Percentiles rank a stretch among this genome's conserved stretches.
Conservation (phyloP, 2,329 filamentous ascomycete genomes). For the Arthrobotrys entomopaga region DNA sequence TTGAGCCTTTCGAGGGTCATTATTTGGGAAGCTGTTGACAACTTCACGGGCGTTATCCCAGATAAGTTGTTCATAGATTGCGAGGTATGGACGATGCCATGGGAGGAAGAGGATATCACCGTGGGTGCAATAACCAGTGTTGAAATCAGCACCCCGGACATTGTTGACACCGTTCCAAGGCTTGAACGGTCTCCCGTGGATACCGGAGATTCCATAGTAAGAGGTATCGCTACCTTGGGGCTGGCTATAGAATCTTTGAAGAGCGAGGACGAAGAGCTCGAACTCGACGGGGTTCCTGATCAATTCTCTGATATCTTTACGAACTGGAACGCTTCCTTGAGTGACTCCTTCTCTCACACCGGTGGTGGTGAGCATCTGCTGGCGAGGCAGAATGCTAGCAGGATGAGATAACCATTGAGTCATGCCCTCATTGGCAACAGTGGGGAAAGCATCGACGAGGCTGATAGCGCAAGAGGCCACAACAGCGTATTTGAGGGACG, state of each 20-base stretch:
- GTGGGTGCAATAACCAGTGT: constrained; percentile 37
- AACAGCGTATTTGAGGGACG: constrained; percentile 38
- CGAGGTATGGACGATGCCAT: constrained; percentile 85
- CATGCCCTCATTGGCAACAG: constrained; percentile 3
- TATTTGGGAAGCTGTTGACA: constrained; percentile 63
- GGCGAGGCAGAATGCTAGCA: constrained; percentile 7
- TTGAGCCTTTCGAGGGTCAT: constrained; percentile 62
- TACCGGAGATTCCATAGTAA: constrained; percentile 84
- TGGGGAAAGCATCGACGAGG: constrained; percentile 16
- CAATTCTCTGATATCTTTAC: constrained; percentile 39
- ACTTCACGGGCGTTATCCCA: constrained; percentile 62
- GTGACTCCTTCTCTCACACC: constrained; percentile 25
- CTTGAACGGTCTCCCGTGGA: constrained; percentile 70
- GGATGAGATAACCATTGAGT: constrained; percentile 12
- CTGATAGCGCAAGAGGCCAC: constrained; percentile 30
- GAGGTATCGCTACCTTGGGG: constrained; percentile 74
- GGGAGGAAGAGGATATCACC: constrained; percentile 69
- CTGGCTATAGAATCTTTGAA: constrained; percentile 76
- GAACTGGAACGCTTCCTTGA: constrained; percentile 23
- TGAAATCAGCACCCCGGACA: constrained; percentile 1
- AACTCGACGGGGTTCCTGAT: constrained; percentile 30
- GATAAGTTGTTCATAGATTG: constrained; percentile 63
- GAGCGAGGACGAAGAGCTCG: constrained; percentile 78
- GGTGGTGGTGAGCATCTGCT: constrained; percentile 19
- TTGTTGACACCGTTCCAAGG: constrained; percentile 13